These are phyloP conservation scores for Ceratorhiza oryzae-sativae DNA, from an alignment of 1,284 basidiomycete genomes.

Conservation along the genomic window DNA sequence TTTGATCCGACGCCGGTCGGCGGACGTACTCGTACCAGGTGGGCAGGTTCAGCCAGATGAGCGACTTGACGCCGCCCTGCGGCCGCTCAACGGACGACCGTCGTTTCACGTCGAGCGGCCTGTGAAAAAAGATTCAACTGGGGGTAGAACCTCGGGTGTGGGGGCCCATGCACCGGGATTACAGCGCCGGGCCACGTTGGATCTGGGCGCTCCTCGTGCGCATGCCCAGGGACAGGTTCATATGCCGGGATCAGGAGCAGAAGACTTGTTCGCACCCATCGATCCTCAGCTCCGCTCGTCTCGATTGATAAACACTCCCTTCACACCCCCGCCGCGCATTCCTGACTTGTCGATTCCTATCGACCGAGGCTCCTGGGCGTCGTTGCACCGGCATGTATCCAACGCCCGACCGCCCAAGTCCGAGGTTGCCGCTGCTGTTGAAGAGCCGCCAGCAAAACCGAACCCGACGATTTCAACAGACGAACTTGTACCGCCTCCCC, in stretches of 20 bases:
- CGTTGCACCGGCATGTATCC: constrained; percentile 11
- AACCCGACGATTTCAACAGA: not conserved
- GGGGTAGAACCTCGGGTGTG: not conserved
- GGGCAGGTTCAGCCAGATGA: not conserved
- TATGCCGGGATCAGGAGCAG: not conserved
- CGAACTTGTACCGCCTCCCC: constrained; percentile 9
- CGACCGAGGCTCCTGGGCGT: constrained; percentile 8
- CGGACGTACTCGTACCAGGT: constrained; percentile 12
- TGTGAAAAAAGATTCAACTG: not conserved
- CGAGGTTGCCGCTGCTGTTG: constrained; percentile 2
- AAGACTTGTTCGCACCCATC: constrained; percentile 12
- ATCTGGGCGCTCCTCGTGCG: not conserved
- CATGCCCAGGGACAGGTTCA: not conserved
- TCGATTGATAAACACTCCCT: constrained; percentile 11
- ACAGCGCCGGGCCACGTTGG: constrained; percentile 27
- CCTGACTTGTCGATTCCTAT: constrained; percentile 8
- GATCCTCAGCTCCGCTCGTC: constrained; percentile 21
- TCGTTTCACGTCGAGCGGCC: constrained; percentile 34
- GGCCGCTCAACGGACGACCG: constrained; percentile 1
- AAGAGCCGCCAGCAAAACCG: not conserved
- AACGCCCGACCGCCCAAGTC: constrained; percentile 12
- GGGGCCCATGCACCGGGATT: not conserved
- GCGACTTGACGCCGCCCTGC: constrained; percentile 1
- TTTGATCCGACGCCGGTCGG: constrained; percentile 31
- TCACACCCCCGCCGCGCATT: constrained; percentile 32